A percentile compares a stretch with the other conserved stretches of the same genome.
phyloP scores from a whole-genome alignment of 2,329 filamentous ascomycete genomes.

The Fusarium pilosicola region DNA sequence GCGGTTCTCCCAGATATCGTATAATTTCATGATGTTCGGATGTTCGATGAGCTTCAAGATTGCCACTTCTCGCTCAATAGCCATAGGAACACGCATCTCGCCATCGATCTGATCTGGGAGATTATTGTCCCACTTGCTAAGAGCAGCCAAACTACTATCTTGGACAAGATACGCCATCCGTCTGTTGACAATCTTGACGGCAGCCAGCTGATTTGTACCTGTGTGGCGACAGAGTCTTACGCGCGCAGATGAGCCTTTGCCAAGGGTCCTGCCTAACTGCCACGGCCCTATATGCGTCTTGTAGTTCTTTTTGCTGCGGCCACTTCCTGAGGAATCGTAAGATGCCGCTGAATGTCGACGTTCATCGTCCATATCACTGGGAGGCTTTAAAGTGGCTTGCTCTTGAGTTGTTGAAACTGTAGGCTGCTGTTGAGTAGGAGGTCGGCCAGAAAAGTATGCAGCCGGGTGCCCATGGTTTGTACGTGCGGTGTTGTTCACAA shows the following conservation, averaged over 20 bases:
- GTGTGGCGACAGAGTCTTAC: slow-evolving; percentile 87
- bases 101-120: slow-evolving; percentile 66
- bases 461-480: slow-evolving; percentile 25
- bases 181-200: slow-evolving; percentile 95
- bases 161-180: slow-evolving; percentile 81
- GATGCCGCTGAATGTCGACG: slow-evolving; percentile 55
- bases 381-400: slow-evolving; percentile 39
- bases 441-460: slow-evolving; percentile 32
- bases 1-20: slow-evolving; percentile 97
- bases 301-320: slow-evolving; percentile 54
- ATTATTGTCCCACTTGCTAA: slow-evolving; percentile 77
- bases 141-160: slow-evolving; percentile 83
- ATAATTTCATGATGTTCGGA: slow-evolving; percentile 91
- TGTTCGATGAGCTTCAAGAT: slow-evolving; percentile 98
- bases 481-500: slow-evolving; percentile 22
- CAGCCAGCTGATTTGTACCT: slow-evolving; percentile 81
- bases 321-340: slow-evolving; percentile 54
- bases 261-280: slow-evolving; percentile 89
- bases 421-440: slow-evolving; percentile 15
- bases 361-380: slow-evolving; percentile 47
- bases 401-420: slow-evolving; percentile 30
- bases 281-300: slow-evolving; percentile 91
- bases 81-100: slow-evolving; percentile 80
- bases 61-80: slow-evolving; percentile 93
- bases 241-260: slow-evolving; percentile 87